Evolutionary conservation across 2,329 filamentous ascomycete genomes (phyloP).

Genomic region (Penicillium oxalicum): DNA sequence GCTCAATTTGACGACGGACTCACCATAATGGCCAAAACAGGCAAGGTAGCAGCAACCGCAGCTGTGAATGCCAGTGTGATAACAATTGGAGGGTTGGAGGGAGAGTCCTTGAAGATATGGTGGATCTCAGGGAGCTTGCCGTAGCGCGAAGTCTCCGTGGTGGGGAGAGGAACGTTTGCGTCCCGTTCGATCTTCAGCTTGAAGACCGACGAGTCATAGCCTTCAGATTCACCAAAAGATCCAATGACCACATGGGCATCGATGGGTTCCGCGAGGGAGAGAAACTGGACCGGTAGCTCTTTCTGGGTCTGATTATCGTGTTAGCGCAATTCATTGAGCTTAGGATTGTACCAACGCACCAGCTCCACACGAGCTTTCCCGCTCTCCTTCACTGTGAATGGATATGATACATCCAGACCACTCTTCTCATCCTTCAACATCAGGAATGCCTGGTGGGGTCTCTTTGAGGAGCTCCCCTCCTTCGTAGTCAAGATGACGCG

Average conservation of each 20-base stretch:
- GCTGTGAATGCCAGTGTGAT: conserved; percentile 72
- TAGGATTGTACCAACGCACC: conserved; percentile 48
- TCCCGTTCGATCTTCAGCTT: conserved; percentile 63
- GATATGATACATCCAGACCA: conserved; percentile 80
- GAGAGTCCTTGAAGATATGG: conserved; percentile 79
- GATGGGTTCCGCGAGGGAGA: conserved; percentile 61
- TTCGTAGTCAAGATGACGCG: conserved; percentile 77
- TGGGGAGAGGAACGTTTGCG: conserved; percentile 52
- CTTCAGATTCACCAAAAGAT: conserved; percentile 71
- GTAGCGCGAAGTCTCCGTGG: conserved; percentile 70
- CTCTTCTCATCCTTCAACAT: conserved; percentile 67
- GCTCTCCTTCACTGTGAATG: conserved; percentile 75
- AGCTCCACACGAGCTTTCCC: conserved; percentile 82
- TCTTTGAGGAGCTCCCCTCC: conserved; percentile 70
- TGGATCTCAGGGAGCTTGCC: conserved; percentile 77
- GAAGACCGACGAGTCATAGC: conserved; percentile 66
- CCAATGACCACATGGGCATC: conserved; percentile 76
- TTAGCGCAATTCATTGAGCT: conserved; percentile 1
- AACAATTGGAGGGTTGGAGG: conserved; percentile 71
- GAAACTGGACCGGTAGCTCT: conserved; percentile 79
- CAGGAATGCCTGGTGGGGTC: conserved; percentile 91
- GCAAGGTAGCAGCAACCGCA: conserved; percentile 67
- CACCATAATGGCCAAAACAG: conserved; percentile 65
- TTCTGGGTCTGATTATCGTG: conserved; percentile 63
- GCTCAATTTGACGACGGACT: conserved; percentile 24